Base-by-base conservation (phyloP, 2,329 filamentous ascomycete species). In the Beauveria caledonica region DNA sequence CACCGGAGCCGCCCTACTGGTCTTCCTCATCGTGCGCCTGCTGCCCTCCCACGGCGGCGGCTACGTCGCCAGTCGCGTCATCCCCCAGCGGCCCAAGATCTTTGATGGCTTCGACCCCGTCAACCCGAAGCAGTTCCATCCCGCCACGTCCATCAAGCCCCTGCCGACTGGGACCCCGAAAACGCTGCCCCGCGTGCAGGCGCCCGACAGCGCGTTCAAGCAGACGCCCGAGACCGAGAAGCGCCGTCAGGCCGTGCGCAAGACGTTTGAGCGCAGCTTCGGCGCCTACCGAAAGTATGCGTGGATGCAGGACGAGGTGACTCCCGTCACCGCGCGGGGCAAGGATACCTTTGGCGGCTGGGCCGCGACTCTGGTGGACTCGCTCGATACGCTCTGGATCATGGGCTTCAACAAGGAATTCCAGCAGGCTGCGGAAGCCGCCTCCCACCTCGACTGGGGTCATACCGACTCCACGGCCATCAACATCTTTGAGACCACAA, bases 401-500 rank as follows among this genome's bases (percentile, higher is more conserved):
- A 84, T 89, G 81, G 86, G 79, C 6, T 68, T 88, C 70, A 79
- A 80, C 66, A 75, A 80, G 1, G 86, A 89, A 61, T 89, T 89
- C 65, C 78, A 81, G 33, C 76, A 81, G 63, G 86, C 86, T 8
- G 82, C 85, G 5, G 72, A 77, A 57, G 83, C 81, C 3, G 79
- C 83, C 15, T 72, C 79, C 56, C 66, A 66, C 62, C 82, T 89
- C 62, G 83, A 87, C 67, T 88, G 87, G 67, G 78, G 80, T 4
- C 78, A 72, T 7, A 82, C 81, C 1, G 69, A 66, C 7, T 64
- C 65, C 45, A 53, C 63, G 17, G 61, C 79, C 50, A 80, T 88
- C 63, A 87, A 86, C 55, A 72, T 88, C 1, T 88, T 88, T 60
- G 86, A 89, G 71, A 87, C 85, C 0, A 87, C 81, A 1, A 87